Base-by-base conservation (phyloP, 1,284 basidiomycete genomes). In the Abortiporus biennis region DNA sequence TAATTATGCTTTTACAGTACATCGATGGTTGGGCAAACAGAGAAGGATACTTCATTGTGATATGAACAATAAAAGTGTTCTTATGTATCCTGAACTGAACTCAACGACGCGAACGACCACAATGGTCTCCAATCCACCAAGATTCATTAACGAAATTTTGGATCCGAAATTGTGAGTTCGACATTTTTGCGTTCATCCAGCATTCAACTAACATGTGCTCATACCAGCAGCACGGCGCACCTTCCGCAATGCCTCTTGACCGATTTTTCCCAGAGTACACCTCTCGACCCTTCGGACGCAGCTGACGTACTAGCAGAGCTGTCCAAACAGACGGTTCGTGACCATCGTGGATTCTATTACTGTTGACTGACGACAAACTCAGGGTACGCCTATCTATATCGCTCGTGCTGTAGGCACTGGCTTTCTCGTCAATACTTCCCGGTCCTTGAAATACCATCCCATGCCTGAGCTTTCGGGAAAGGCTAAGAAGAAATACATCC, bases 1-100 rank as follows among this genome's bases (percentile, higher is more conserved):
- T n/a, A n/a, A n/a, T n/a, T n/a, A n/a, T n/a, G n/a, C n/a, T 38
- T 21, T 12, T 4, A n/a, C 21, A 43, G 45, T 44, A 12, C 46
- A 45, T 32, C 39, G 46, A 13, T 23, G 20, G 1, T 39, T 47
- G 13, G 38, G 37, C 4, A 19, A 15, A 4, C 8, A 36, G 21
- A 19, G 42, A 1, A 9, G 30, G 5, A 22, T 45, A 1, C 39
- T 47, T 2, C 46, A 47, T 34, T 43, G 46, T n/a, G 46, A 47
- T 31, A 38, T 47, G 33, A 47, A 43, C 40, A 29, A 31, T 3
- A 9, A 45, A 36, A 45, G 45, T 33, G 23, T 47, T 11, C 33
- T 47, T n/a, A 45, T 47, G 35, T 47, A 47, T 42, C 46, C 46
- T 8, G 15, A 38, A 25, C 38, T n/a, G n/a, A n/a, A n/a, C n/a